Base-by-base conservation (phyloP, 73 alveolate genomes). In the Strombidium stylifer region DNA sequence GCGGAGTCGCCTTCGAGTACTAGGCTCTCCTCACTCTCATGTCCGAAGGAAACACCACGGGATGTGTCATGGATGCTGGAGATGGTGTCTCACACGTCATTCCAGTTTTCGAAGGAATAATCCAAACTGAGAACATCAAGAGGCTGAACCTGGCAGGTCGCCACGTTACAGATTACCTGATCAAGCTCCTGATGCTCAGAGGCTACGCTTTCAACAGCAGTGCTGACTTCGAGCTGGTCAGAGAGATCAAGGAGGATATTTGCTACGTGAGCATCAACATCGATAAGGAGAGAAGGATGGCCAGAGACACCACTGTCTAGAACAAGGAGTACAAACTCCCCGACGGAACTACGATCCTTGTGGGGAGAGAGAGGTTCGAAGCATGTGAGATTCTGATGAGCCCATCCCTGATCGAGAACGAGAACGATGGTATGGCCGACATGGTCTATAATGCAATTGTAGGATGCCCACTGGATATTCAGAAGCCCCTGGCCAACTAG, bases 31-130 rank as follows among this genome's bases (percentile, higher is more conserved):
- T 92, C 37, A 84, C 98, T n/a, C 54, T 95, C 27, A 74, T 73
- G 64, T 81, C 92, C 30, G 98, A 90, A 81, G 98, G 98, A 25
- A 47, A 60, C 23, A 80, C 80, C 24, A 86, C 98, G 37, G 99
- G 98, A 28, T 56, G 92, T 23, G 94, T 94, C 14, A 58, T 94
- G 45, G 99, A 94, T 75, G 86, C 98, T 49, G 99, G 99, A 52
- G 99, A 95, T 90, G 98, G 99, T 46, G 99, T 93, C 8, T 76
- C 97, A n/a, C 99, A 93, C 81, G 75, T 94, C 49, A 90, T 95
- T 59, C 99, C 99, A 1, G 93, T 95, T 27, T 73, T 45, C 39
- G 96, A 90, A 28, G 96, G 96, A 15, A 61, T 69, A 46, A 60
- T 81, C 3, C 54, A 77, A 20, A 56, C 64, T 39, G 86, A 91